These are phyloP conservation scores for Hanseniaspora nectarophila DNA, from an alignment of 805 yeast species.

Conservation along the genomic window DNA sequence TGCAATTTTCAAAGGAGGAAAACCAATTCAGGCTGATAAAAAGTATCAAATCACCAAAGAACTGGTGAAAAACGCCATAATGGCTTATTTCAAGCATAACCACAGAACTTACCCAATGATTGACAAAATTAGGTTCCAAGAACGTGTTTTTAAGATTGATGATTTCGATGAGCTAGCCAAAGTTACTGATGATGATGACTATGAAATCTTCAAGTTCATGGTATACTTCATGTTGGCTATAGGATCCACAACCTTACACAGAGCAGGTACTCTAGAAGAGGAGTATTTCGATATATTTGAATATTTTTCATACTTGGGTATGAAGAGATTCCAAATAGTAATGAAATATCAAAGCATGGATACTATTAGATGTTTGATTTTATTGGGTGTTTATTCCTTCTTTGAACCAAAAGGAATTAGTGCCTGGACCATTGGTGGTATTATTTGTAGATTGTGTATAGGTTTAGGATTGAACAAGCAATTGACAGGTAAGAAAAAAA, in stretches of 20 bases:
- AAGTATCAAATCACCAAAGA: constrained; percentile 26
- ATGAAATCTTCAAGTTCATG: constrained; percentile 31
- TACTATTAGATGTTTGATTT: constrained; percentile 33
- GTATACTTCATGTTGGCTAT: constrained; percentile 43
- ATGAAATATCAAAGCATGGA: constrained; percentile 32
- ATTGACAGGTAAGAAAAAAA: constrained; percentile 24
- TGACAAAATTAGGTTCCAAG: constrained; percentile 30
- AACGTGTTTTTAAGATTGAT: constrained; percentile 25
- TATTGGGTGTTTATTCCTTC: constrained; percentile 40
- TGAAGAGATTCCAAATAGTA: constrained; percentile 31
- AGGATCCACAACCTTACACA: constrained; percentile 41
- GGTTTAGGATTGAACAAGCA: constrained; percentile 38
- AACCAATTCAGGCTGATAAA: not conserved
- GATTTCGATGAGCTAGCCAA: constrained; percentile 21
- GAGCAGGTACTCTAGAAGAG: constrained; percentile 30
- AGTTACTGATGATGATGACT: constrained; percentile 22
- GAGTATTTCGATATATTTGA: constrained; percentile 32
- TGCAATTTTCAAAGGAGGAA: constrained; percentile 26
- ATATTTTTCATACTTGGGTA: constrained; percentile 33
- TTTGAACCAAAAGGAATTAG: constrained; percentile 40
- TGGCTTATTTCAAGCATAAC: constrained; percentile 36
- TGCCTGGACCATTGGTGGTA: constrained; percentile 43
- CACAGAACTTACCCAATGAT: constrained; percentile 37
- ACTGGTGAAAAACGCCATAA: constrained; percentile 30
- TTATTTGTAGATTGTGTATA: constrained; percentile 35